These are phyloP conservation scores for Posidonia australis DNA, from an alignment of 106 monocot species.

Conservation along the genomic window DNA sequence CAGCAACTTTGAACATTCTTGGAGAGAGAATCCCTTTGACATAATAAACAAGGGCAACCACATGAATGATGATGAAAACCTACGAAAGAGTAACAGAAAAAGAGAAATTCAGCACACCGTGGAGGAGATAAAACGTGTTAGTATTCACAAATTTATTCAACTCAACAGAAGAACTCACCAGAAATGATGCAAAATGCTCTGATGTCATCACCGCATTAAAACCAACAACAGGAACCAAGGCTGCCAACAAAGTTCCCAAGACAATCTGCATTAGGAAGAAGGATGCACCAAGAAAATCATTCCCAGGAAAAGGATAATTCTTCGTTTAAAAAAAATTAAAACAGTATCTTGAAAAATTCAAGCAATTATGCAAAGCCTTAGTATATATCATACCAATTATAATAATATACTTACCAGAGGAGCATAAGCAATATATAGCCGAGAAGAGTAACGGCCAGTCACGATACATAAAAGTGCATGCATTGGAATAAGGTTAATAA, in stretches of 20 bases:
- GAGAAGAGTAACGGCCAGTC: slow-evolving; percentile 87
- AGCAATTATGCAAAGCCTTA: not conserved
- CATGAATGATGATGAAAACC: slow-evolving; percentile 97
- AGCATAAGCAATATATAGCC: slow-evolving; percentile 95
- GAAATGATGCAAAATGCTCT: slow-evolving; percentile 96
- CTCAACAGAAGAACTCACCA: slow-evolving; percentile 38
- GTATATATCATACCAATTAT: not conserved
- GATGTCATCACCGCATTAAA: slow-evolving; percentile 99
- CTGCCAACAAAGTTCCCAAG: slow-evolving; percentile 81
- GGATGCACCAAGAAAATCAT: not conserved
- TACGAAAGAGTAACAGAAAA: slow-evolving; percentile 27
- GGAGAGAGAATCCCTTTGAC: slow-evolving; percentile 85
- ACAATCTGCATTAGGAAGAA: slow-evolving; percentile 47
- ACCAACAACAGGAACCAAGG: slow-evolving; percentile 97
- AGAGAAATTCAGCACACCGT: not conserved
- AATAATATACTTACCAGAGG: slow-evolving; percentile 78
- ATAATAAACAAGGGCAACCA: slow-evolving; percentile 93
- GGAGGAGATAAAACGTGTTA: not conserved
- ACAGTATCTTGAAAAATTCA: not conserved
- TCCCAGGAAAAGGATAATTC: not conserved
- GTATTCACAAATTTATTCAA: not conserved
- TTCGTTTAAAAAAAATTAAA: not conserved
- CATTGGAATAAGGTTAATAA: slow-evolving; percentile 99
- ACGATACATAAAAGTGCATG: slow-evolving; percentile 91
- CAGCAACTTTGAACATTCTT: slow-evolving; percentile 92